A percentile compares a stretch with the other conserved stretches of the same genome.
These are phyloP conservation scores for Penicillium macrosclerotiorum DNA, from an alignment of 495 filamentous ascomycete genomes.

Conservation along the genomic window DNA sequence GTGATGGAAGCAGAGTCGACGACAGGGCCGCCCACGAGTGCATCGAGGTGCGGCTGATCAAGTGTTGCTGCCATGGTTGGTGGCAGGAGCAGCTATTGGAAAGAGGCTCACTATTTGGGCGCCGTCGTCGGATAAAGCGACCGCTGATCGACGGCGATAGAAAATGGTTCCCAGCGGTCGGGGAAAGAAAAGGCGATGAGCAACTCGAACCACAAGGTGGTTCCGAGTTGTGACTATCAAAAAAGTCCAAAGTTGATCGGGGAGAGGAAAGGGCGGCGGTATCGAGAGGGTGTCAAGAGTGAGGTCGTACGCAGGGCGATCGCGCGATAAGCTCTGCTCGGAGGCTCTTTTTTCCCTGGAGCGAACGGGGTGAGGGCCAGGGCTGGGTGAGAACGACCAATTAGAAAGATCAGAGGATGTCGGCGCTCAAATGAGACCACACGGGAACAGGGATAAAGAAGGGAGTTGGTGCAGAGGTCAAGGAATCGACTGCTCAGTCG, in stretches of 20 bases:
- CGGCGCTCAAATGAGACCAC: background rate
- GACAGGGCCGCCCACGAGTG: conserved; percentile 23
- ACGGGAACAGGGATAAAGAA: conserved; percentile 2
- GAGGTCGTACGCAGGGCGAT: conserved; percentile 11
- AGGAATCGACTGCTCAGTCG: conserved; percentile 3
- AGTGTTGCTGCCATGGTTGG: conserved; percentile 35
- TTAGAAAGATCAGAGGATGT: conserved; percentile 8
- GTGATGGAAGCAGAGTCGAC: conserved; percentile 42
- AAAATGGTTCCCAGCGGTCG: conserved; percentile 45
- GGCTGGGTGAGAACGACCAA: conserved; percentile 15
- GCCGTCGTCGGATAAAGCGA: conserved; percentile 47
- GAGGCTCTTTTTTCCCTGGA: conserved; percentile 23
- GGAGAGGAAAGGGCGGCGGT: conserved; percentile 3
- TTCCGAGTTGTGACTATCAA: conserved; percentile 2
- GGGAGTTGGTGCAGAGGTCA: conserved; percentile 3
- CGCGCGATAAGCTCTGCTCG: conserved; percentile 27
- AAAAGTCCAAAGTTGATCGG: conserved; percentile 8
- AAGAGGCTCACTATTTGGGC: conserved; percentile 13
- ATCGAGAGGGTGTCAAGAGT: background rate
- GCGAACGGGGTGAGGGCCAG: conserved; percentile 5
- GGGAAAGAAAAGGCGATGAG: conserved; percentile 22
- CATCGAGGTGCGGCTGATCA: conserved; percentile 31
- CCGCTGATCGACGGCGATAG: conserved; percentile 50
- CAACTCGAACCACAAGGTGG: conserved; percentile 3
- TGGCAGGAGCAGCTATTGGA: conserved; percentile 6